Percentiles rank a stretch among this genome's conserved stretches.
These are phyloP conservation scores for Solanum corneliomulleri DNA, from an alignment of 257 asterid species.

Conservation along the genomic window DNA sequence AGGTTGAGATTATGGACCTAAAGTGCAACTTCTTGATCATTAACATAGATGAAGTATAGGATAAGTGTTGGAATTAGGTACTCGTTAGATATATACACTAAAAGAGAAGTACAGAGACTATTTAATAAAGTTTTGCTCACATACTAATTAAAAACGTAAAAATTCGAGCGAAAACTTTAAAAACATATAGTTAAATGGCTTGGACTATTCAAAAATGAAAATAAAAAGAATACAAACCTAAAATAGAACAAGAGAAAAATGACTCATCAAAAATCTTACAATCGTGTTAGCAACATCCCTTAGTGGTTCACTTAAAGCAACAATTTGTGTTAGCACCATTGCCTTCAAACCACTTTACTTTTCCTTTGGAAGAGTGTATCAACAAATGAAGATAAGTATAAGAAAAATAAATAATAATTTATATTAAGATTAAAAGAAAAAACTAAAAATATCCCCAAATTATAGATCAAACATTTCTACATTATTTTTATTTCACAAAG, in stretches of 20 bases:
- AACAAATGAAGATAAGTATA: neutral
- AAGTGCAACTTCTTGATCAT: neutral
- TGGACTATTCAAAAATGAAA: neutral
- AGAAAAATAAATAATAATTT: neutral
- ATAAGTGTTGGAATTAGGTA: no score
- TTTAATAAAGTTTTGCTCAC: neutral
- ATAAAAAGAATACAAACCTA: no score
- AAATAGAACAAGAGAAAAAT: neutral
- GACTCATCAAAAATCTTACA: neutral
- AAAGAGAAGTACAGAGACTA: neutral
- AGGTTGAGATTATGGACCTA: no score
- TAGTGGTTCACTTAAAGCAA: neutral
- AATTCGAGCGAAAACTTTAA: neutral
- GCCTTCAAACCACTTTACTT: neutral
- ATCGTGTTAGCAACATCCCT: neutral
- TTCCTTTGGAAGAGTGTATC: neutral
- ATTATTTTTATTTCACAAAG: neutral
- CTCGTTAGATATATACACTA: no score
- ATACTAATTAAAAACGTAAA: neutral
- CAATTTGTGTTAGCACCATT: neutral
- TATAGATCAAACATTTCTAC: neutral
- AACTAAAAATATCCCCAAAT: neutral
- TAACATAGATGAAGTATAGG: neutral
- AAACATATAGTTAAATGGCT: neutral
- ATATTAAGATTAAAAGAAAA: neutral